A percentile compares a stretch with the other conserved stretches of the same genome.
These are phyloP conservation scores for Trametes gibbosa DNA, from an alignment of 768 basidiomycete genomes.

Conservation along the genomic window DNA sequence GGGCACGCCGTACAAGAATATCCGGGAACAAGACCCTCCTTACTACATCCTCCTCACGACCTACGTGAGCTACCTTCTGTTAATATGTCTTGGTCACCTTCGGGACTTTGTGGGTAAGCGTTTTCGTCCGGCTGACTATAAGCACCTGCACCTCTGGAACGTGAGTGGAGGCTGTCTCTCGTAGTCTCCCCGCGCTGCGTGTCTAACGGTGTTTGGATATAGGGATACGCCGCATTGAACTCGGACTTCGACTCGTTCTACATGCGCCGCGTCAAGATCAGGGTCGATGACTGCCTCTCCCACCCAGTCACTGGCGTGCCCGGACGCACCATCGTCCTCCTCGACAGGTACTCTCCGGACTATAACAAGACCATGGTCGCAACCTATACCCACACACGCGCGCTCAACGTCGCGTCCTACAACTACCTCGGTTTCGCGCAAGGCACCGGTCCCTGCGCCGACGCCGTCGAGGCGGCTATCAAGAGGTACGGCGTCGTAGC, in stretches of 20 bases:
- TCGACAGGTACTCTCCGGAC: conserved; percentile 82
- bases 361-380: conserved; percentile 75
- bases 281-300: conserved; percentile 94
- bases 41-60: conserved; percentile 91
- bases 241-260: conserved; percentile 99
- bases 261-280: conserved; percentile 89
- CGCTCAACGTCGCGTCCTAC: conserved; percentile 96
- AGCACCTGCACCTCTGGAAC: conserved; percentile 78
- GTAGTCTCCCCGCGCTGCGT: not conserved
- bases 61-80: conserved; percentile 89
- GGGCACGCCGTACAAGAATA: conserved; percentile 46
- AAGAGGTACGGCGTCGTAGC: conserved; percentile 79
- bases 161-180: conserved; percentile 55
- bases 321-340: conserved; percentile 83
- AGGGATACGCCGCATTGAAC: conserved; percentile 97
- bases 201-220: conserved; percentile 13
- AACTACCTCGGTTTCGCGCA: conserved; percentile 99
- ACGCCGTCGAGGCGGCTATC: conserved; percentile 85
- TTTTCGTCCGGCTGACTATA: conserved; percentile 63
- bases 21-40: conserved; percentile 80
- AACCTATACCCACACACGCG: conserved; percentile 80
- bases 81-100: conserved; percentile 88
- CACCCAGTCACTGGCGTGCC: conserved; percentile 93
- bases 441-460: conserved; percentile 88
- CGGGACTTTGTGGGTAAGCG: conserved; percentile 95